phyloP scores from a whole-genome alignment of 1,284 basidiomycete genomes.

The Apiotrichum laibachii region DNA sequence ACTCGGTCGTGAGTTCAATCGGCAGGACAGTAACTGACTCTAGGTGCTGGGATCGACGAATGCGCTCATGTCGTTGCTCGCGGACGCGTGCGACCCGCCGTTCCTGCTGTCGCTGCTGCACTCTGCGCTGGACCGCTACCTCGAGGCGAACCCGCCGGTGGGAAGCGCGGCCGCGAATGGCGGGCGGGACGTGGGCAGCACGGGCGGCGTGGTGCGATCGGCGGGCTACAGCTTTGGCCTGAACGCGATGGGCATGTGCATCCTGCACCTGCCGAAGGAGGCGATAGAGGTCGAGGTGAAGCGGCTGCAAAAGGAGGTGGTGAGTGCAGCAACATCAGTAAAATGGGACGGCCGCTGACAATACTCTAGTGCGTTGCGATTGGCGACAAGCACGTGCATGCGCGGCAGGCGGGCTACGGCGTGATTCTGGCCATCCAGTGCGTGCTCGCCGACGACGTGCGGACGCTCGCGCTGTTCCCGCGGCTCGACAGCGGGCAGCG shows the following conservation, averaged over 20 bases:
- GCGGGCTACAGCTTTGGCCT: conserved; percentile 40
- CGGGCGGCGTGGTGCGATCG: conserved; percentile 12
- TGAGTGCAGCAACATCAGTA: conserved; percentile 29
- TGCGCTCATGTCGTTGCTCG: conserved; percentile 38
- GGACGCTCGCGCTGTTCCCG: conserved; percentile 37
- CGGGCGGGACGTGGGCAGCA: conserved; percentile 3
- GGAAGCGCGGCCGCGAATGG: background rate
- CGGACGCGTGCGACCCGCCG: conserved; percentile 39
- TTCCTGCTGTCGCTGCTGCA: conserved; percentile 35
- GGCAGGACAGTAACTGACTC: too few relatives aligned
- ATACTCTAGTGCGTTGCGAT: conserved; percentile 21
- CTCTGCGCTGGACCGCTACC: conserved; percentile 31
- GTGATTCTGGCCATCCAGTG: conserved; percentile 44
- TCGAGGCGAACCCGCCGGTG: conserved; percentile 15
- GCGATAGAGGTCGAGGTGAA: conserved; percentile 36
- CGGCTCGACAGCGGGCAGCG: conserved; percentile 32
- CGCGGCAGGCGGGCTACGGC: conserved; percentile 40
- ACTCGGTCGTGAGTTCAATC: conserved; percentile 28
- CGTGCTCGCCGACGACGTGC: conserved; percentile 30
- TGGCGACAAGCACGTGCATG: conserved; percentile 15
- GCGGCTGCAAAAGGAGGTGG: conserved; percentile 29
- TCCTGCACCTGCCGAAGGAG: conserved; percentile 35
- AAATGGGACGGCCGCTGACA: background rate
- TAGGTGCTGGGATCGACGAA: conserved; percentile 46
- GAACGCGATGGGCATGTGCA: conserved; percentile 43